Base-by-base conservation (phyloP, 2,329 filamentous ascomycete genomes). In the Cercospora janseana region DNA sequence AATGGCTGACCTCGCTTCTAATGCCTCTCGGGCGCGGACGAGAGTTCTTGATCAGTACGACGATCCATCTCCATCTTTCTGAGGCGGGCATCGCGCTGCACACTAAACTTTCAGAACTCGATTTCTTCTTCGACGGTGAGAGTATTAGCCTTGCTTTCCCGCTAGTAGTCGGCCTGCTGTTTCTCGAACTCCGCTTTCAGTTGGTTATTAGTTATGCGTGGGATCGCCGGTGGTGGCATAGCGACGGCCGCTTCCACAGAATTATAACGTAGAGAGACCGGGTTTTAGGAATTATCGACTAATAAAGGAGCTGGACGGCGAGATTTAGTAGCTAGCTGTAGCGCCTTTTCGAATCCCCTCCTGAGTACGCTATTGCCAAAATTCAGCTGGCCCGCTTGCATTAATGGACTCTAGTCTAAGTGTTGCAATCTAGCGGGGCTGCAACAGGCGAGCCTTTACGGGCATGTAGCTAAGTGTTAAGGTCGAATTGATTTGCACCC, bases 71-170 rank as follows among this genome's bases (percentile, higher is more conserved):
- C 34, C 8, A 44, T 12, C 47, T 60, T 60, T 2, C 57, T 26
- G 2, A 52, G 49, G 4, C 59, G 27, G 8, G 44, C 47, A 13
- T 52, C 34, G 20, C 63, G 56, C n/a, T 48, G 50, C 9, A 48
- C 49, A 18, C 60, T 46, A 1, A 46, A 23, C 27, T 50, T 57
- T 24, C 63, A 49, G 42, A 54, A 64, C 2, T 54, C 49, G 23
- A 63, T 55, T 12, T 66, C 61, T 3, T 61, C 58, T 13, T 53
- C 37, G 7, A 52, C 38, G 2, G 37, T 47, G 9, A 52, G 6
- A 2, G 49, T 55, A 1, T 55, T 57, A 4, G 43, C 48, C 2
- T 20, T 24, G 24, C 51, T 45, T 42, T 58, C 64, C 5, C 32
- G 10, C 1, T 54, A 15, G 26, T 50, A 54, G 1, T 21, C 20